phyloP scores from a whole-genome alignment of 208 protist genomes.

The Tritrichomonas foetus region DNA sequence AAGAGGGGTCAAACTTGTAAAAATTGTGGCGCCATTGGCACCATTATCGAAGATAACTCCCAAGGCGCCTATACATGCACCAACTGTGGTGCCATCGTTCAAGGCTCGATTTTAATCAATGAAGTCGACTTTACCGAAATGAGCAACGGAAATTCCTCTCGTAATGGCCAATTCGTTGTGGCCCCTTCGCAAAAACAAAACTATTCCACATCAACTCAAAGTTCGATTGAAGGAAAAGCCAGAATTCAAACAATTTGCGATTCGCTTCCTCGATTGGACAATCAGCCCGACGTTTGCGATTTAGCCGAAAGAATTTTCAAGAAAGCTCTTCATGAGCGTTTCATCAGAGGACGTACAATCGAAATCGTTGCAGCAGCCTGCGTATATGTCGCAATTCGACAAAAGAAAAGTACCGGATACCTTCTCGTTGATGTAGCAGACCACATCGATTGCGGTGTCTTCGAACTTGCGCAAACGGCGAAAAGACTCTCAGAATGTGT shows the following conservation, averaged over 20 bases:
- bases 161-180: neutral
- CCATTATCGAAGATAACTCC: neutral
- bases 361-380: neutral
- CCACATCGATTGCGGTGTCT: neutral
- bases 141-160: neutral
- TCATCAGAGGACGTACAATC: neutral
- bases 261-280: neutral
- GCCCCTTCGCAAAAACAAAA: neutral
- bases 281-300: neutral
- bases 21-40: neutral
- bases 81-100: neutral
- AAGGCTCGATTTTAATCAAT: neutral
- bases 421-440: slow-evolving; percentile 12
- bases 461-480: neutral
- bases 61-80: neutral
- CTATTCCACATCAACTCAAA: neutral
- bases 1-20: neutral
- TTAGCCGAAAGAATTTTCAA: neutral
- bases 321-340: neutral
- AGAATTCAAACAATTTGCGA: slow-evolving; percentile 13
- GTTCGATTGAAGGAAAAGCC: neutral
- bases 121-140: neutral
- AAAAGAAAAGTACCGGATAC: neutral
- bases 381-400: slow-evolving; percentile 30
- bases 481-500: neutral